Evolutionary conservation across 495 filamentous ascomycete species (phyloP).

Genomic region (Oidiodendron maius): DNA sequence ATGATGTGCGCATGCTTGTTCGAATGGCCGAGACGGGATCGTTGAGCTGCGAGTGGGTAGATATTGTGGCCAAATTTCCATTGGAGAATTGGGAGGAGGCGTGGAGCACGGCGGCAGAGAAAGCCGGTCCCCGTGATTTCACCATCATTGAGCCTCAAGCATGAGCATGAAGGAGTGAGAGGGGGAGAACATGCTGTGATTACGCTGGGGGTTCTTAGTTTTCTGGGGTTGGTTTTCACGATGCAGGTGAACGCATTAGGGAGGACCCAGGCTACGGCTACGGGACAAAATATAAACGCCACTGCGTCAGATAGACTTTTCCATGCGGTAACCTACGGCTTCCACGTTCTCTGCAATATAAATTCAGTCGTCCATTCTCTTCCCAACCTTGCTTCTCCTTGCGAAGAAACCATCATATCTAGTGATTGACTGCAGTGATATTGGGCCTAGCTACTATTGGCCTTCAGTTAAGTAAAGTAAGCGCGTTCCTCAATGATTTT

Average conservation of each 20-base stretch:
- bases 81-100: not conserved
- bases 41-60: not conserved
- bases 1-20: not conserved
- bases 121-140: not conserved
- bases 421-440: not conserved
- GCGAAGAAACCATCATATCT: not conserved
- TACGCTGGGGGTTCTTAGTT: not conserved
- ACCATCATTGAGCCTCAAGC: not conserved
- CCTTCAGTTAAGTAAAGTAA: not conserved
- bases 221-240: not conserved
- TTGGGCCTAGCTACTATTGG: not conserved
- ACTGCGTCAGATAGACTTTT: not conserved
- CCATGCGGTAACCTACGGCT: not conserved
- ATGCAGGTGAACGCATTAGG: not conserved
- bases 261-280: not conserved
- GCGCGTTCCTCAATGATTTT: not conserved
- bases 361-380: not conserved
- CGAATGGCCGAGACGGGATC: not conserved
- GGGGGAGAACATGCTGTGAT: not conserved
- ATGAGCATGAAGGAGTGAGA: not conserved
- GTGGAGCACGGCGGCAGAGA: not conserved
- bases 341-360: not conserved
- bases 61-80: not conserved
- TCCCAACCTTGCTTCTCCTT: not conserved
- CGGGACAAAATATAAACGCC: not conserved